A percentile compares a stretch with the other conserved stretches of the same genome.
These are phyloP conservation scores for Botrytis squamosa DNA, from an alignment of 2,329 filamentous ascomycete species.

Conservation along the genomic window DNA sequence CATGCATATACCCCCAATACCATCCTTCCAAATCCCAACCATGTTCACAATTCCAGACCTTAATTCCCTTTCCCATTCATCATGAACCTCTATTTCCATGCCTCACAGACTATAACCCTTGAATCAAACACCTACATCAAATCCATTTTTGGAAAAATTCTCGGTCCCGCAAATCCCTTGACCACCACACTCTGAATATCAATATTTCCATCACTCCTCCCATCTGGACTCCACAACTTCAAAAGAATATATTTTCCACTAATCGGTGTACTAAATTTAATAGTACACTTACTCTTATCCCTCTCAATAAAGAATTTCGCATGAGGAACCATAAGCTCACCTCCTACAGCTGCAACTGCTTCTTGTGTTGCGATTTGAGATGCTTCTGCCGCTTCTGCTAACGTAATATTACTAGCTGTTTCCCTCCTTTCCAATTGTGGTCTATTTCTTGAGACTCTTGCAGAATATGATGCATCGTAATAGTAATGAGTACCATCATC, in stretches of 20 bases:
- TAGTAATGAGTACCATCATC: background rate
- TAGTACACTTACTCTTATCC: slow-evolving; percentile 79
- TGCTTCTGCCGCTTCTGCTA: slow-evolving; percentile 37
- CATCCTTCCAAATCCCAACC: background rate
- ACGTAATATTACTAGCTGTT: slow-evolving; percentile 37
- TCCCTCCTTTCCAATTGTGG: slow-evolving; percentile 21
- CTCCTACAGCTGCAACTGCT: slow-evolving; percentile 55
- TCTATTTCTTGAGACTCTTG: slow-evolving; percentile 28
- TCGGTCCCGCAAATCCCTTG: slow-evolving; percentile 79
- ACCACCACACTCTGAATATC: slow-evolving; percentile 85
- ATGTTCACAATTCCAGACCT: background rate
- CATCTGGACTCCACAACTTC: slow-evolving; percentile 83
- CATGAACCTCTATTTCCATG: background rate
- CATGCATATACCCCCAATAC: background rate
- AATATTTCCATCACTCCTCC: slow-evolving; percentile 67
- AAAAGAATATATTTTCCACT: slow-evolving; percentile 81
- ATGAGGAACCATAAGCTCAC: slow-evolving; percentile 66
- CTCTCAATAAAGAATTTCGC: slow-evolving; percentile 82
- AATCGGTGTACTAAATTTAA: slow-evolving; percentile 80
- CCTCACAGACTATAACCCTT: background rate
- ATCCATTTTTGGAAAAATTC: slow-evolving; percentile 66
- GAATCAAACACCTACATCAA: background rate
- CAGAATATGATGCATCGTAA: slow-evolving; percentile 6
- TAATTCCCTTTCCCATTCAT: background rate
- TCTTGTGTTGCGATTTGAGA: slow-evolving; percentile 54